Conservation (phyloP, 139 green algal species). For the Chlorella sp. region DNA sequence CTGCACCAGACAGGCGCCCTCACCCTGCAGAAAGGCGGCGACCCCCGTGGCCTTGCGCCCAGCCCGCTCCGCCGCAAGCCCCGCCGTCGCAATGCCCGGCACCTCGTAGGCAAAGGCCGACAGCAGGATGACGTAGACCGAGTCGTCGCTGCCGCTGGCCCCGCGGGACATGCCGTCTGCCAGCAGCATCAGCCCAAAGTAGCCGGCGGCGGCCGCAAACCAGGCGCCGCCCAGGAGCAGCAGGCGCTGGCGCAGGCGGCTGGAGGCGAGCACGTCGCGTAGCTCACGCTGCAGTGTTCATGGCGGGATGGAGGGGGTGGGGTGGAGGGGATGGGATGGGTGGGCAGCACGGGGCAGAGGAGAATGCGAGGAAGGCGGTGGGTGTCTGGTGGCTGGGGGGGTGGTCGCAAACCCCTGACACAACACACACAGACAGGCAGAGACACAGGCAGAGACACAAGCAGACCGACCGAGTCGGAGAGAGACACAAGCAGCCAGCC, state of each 20-base stretch:
- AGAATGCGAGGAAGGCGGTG: too few species aligned
- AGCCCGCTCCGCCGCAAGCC: conserved; percentile 43
- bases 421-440: too few species aligned
- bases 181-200: conserved; percentile 26
- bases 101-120: conserved; percentile 50
- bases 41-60: conserved; percentile 49
- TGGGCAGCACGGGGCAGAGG: too few species aligned
- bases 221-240: conserved; percentile 32
- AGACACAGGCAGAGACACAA: too few species aligned
- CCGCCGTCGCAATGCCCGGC: conserved; percentile 31
- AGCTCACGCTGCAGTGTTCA: conserved; percentile 22
- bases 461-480: too few species aligned
- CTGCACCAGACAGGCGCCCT: too few species aligned
- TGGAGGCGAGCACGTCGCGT: conserved; percentile 47
- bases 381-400: too few species aligned
- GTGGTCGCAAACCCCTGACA: too few species aligned
- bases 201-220: conserved; percentile 12
- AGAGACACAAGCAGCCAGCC: too few species aligned
- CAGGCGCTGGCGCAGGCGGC: conserved; percentile 40
- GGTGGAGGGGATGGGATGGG: too few species aligned
- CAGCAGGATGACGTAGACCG: conserved; percentile 43
- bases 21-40: conserved; percentile 42
- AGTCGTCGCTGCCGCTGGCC: conserved; percentile 9
- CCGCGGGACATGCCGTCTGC: conserved; percentile 6
- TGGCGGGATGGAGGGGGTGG: background rate